These are phyloP conservation scores for Pseudogymnoascus sp. DNA, from an alignment of 2,329 filamentous ascomycete species.

Conservation along the genomic window DNA sequence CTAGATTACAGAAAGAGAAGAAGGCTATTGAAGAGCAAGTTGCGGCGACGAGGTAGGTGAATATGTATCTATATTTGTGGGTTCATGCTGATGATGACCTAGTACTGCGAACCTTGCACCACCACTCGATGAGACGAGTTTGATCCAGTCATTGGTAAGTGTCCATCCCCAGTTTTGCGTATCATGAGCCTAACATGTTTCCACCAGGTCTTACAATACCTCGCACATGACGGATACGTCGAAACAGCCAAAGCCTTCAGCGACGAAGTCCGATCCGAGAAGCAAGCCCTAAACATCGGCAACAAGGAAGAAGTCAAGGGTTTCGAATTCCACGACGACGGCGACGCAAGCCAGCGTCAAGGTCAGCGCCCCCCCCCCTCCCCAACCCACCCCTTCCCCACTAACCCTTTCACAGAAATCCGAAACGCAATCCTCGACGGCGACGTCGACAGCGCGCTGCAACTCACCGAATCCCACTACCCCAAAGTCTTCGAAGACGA, in stretches of 20 bases:
- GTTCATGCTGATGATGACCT: conserved; percentile 9
- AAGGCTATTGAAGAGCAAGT: conserved; percentile 39
- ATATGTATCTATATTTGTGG: neutral
- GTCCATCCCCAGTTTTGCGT: neutral
- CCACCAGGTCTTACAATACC: conserved; percentile 61
- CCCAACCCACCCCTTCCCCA: neutral
- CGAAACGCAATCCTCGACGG: conserved; percentile 80
- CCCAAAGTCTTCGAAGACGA: conserved; percentile 72
- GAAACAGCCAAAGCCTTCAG: conserved; percentile 87
- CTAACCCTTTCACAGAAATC: conserved; percentile 51
- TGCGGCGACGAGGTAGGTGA: conserved; percentile 33
- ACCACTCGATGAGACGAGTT: conserved; percentile 64
- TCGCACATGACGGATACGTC: conserved; percentile 91
- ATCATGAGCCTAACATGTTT: neutral
- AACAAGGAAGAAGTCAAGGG: conserved; percentile 43
- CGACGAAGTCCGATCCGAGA: conserved; percentile 67
- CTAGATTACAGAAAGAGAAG: conserved; percentile 22
- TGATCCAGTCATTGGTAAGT: conserved; percentile 70
- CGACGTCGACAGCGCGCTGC: conserved; percentile 84
- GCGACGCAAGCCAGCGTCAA: conserved; percentile 79
- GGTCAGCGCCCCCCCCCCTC: conserved; percentile 44
- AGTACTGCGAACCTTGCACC: conserved; percentile 36
- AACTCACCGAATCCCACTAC: conserved; percentile 70
- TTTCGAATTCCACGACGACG: conserved; percentile 66
- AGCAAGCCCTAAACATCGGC: conserved; percentile 56